Evolutionary conservation across 2,329 filamentous ascomycete genomes (phyloP), one percentile per base, ranked within the genome.

Genomic region (Colletotrichum sp.): DNA sequence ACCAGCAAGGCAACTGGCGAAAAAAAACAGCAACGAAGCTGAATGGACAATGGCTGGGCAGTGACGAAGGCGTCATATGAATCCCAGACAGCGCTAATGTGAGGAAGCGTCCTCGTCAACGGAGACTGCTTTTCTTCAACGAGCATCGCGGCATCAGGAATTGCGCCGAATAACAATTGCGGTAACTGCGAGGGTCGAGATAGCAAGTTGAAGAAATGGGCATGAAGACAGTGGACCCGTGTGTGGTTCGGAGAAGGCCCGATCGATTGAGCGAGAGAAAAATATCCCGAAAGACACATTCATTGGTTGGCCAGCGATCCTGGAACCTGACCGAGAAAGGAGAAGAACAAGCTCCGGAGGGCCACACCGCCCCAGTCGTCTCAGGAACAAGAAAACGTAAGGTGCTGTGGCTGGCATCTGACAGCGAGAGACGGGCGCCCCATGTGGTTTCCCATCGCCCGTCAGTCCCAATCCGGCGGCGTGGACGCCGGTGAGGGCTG

Each of bases 231-330:
- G 73, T 73, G 69, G 73, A 38, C 5, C 15, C 62, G 28, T 52
- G 62, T 48, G 58, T 26, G n/a, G 36, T 58, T 73, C 70, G 64
- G 73, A 75, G 36, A 75, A 75, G 58, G 73, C 16, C 73, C 73
- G 73, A 75, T 75, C 64, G 64, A 60, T 75, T 75, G 70, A 75
- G 73, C 73, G 73, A 75, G 58, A 32, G 32, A 34, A 68, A 75
- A 73, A 64, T 26, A 73, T 75, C 70, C 73, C 62, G 71, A 26
- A 36, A 69, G 5, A 36, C 26, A 32, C 64, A 15, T 36, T 60
- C 28, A 75, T 75, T 75, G 73, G 73, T 34, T 65, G 28, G 43
- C 26, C 26, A 24, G 21, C 48, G 43, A 60, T 32, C 56, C 73
- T 65, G 70, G 70, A 69, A 69, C 48, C 43, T 68, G 58, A 30